Evolutionary conservation across 139 green algal species (phyloP).

Genomic region (Coelastrella sp.): DNA sequence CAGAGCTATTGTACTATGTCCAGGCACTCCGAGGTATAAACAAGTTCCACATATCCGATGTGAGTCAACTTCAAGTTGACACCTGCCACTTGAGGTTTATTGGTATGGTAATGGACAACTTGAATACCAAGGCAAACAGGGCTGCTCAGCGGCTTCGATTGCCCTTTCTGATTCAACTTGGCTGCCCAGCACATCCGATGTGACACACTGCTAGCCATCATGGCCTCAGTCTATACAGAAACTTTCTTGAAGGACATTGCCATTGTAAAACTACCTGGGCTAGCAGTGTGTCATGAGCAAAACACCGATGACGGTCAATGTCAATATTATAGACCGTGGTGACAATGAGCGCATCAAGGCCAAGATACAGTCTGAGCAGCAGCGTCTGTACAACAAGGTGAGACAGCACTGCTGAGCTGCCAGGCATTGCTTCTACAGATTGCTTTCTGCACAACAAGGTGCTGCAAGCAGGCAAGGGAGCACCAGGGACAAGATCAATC

Average conservation of each 20-base stretch:
- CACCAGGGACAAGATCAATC: too few species aligned
- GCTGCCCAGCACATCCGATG: slow-evolving; percentile 18
- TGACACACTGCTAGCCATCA: too few species aligned
- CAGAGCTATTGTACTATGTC: not conserved
- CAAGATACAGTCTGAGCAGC: not conserved
- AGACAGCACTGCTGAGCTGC: not conserved
- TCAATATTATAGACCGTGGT: too few species aligned
- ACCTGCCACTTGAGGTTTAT: slow-evolving; percentile 9
- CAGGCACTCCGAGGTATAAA: too few species aligned
- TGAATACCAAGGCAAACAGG: slow-evolving; percentile 9
- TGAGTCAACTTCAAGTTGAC: too few species aligned
- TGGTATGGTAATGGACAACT: not conserved
- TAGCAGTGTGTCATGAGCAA: not conserved
- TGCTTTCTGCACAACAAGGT: too few species aligned
- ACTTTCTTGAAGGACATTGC: slow-evolving; percentile 24
- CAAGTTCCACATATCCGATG: too few species aligned
- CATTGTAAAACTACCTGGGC: not conserved
- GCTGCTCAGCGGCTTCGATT: not conserved
- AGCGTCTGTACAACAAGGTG: not conserved
- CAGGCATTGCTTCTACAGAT: not conserved
- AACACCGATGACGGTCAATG: not conserved
- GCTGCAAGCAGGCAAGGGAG: too few species aligned
- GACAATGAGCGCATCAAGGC: slow-evolving; percentile 17
- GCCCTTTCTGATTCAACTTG: slow-evolving; percentile 3
- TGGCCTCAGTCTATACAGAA: not conserved